These are phyloP conservation scores for Paecilomyces fulvus DNA, from an alignment of 2,329 filamentous ascomycete species.

Conservation along the genomic window DNA sequence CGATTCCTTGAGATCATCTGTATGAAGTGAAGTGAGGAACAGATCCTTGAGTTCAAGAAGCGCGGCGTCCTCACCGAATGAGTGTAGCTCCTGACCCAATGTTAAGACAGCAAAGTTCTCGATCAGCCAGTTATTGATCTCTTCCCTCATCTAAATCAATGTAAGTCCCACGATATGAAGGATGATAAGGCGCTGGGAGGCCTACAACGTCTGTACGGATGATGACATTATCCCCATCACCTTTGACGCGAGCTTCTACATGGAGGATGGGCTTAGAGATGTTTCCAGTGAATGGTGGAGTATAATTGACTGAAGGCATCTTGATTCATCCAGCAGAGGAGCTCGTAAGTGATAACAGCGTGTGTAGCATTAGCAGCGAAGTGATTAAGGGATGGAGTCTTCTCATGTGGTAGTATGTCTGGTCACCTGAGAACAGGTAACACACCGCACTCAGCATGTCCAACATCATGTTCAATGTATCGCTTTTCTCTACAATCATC, in stretches of 20 bases:
- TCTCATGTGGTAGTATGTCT: neutral
- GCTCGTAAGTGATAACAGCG: neutral
- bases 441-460: neutral
- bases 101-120: conserved; percentile 24
- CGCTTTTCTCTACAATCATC: neutral
- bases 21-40: conserved; percentile 2
- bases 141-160: conserved; percentile 22
- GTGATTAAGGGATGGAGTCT: neutral
- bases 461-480: neutral
- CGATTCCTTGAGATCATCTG: conserved; percentile 17
- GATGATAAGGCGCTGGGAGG: neutral
- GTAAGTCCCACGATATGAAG: neutral
- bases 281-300: conserved; percentile 3
- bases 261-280: conserved; percentile 25
- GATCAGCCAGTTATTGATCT: conserved; percentile 29
- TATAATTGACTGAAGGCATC: conserved; percentile 1
- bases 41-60: neutral
- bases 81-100: conserved; percentile 24
- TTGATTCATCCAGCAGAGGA: neutral
- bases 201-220: conserved; percentile 24
- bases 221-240: conserved; percentile 14
- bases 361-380: neutral
- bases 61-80: conserved; percentile 16
- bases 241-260: conserved; percentile 30
- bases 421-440: neutral